Percentiles rank a stretch among this genome's conserved stretches.
phyloP scores from a whole-genome alignment of 441 rosid genomes.

The Pelargonium citronellum region DNA sequence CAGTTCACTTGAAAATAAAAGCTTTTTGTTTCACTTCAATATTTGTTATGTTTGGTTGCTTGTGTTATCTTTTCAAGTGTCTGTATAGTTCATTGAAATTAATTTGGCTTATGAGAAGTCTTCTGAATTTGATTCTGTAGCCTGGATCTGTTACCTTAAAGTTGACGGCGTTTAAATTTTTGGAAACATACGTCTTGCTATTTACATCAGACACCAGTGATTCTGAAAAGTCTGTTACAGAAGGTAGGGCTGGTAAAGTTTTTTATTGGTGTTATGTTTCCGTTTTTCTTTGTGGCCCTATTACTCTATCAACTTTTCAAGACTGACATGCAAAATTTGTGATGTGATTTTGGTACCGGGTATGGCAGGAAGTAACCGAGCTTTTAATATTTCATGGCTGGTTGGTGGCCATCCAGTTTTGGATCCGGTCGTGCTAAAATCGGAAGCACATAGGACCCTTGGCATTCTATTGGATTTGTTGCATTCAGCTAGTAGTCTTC shows the following conservation, averaged over 20 bases:
- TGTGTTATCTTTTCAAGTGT: too few species aligned
- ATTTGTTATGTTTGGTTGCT: too few species aligned
- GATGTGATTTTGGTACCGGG: constrained; percentile 19
- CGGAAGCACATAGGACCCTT: constrained; percentile 68
- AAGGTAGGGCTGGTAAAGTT: constrained; percentile 51
- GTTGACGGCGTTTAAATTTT: constrained; percentile 82
- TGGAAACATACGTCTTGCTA: constrained; percentile 74
- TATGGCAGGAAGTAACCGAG: constrained; percentile 49
- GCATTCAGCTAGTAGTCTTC: constrained; percentile 52
- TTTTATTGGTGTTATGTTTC: constrained; percentile 11
- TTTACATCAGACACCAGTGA: constrained; percentile 72
- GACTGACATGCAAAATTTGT: background rate
- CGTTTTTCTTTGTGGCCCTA: background rate
- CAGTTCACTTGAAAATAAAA: too few species aligned
- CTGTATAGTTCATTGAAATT: background rate
- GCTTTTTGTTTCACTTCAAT: too few species aligned
- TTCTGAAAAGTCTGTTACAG: constrained; percentile 40
- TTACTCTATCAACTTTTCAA: background rate
- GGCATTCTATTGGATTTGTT: constrained; percentile 56
- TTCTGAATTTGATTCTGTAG: constrained; percentile 41
- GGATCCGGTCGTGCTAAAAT: constrained; percentile 57
- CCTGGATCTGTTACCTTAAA: constrained; percentile 68
- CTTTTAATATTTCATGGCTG: constrained; percentile 77
- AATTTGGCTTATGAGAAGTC: constrained; percentile 25
- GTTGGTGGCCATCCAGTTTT: constrained; percentile 68